These are phyloP conservation scores for Raffaelea ambrosiae DNA, from an alignment of 2,329 filamentous ascomycete genomes.

Conservation along the genomic window DNA sequence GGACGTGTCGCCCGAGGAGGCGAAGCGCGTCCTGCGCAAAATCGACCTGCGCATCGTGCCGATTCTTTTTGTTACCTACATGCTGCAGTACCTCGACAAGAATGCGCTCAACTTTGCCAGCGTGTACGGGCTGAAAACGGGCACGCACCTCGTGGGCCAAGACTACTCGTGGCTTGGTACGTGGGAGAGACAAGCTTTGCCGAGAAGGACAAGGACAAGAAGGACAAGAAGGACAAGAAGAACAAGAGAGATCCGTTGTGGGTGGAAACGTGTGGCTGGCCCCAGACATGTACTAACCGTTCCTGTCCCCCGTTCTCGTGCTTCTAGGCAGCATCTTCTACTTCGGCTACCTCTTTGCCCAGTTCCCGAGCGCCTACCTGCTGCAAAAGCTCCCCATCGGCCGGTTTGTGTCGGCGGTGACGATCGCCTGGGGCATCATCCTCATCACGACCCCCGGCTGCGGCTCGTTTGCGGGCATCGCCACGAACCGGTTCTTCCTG, in stretches of 20 bases:
- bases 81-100: slow-evolving; percentile 56
- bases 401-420: slow-evolving; percentile 37
- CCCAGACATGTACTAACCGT: no score
- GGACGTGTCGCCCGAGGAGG: slow-evolving; percentile 16
- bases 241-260: not conserved
- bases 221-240: slow-evolving; percentile 8
- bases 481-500: slow-evolving; percentile 43
- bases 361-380: slow-evolving; percentile 35
- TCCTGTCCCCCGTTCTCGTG: no score
- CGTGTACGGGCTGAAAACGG: slow-evolving; percentile 10
- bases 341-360: slow-evolving; percentile 36
- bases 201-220: not conserved
- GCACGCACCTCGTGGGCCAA: slow-evolving; percentile 18
- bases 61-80: slow-evolving; percentile 48
- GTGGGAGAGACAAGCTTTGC: slow-evolving; percentile 9
- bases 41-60: slow-evolving; percentile 49
- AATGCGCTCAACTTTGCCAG: slow-evolving; percentile 11
- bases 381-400: slow-evolving; percentile 40
- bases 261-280: no score
- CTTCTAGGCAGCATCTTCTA: slow-evolving; percentile 5
- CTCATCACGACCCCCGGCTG: slow-evolving; percentile 10
- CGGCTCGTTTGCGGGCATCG: slow-evolving; percentile 28
- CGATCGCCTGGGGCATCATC: slow-evolving; percentile 18
- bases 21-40: slow-evolving; percentile 37
- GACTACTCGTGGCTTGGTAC: slow-evolving; percentile 23